These are phyloP conservation scores for Phialophora tarda DNA, from an alignment of 2,329 filamentous ascomycete genomes.

Conservation along the genomic window DNA sequence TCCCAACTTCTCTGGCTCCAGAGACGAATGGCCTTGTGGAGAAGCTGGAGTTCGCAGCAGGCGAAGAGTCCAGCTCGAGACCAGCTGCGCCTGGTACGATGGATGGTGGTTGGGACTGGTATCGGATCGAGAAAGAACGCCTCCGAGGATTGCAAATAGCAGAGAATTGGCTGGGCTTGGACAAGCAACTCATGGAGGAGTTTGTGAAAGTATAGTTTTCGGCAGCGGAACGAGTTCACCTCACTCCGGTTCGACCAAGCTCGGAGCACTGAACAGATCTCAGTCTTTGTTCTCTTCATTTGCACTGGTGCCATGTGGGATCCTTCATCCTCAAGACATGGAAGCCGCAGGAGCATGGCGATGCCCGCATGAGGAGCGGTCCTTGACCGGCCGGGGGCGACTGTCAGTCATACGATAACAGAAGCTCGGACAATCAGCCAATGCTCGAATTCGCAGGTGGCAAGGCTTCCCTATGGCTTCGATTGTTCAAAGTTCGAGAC, in stretches of 20 bases:
- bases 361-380: background rate
- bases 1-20: conserved; percentile 21
- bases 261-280: background rate
- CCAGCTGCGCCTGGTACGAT: conserved; percentile 41
- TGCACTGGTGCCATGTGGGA: background rate
- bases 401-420: background rate
- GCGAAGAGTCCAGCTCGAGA: conserved; percentile 25
- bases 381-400: background rate
- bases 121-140: conserved; percentile 64
- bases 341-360: background rate
- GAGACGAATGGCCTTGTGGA: conserved; percentile 28
- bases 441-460: background rate
- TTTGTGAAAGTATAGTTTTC: conserved; percentile 36
- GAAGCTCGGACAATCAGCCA: background rate
- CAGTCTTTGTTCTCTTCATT: background rate
- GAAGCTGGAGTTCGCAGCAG: conserved; percentile 39
- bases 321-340: background rate
- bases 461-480: background rate
- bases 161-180: conserved; percentile 60
- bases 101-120: conserved; percentile 62
- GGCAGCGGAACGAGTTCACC: background rate
- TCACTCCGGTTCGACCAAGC: background rate
- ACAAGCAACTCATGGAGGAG: conserved; percentile 58
- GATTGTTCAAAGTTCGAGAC: background rate
- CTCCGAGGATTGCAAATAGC: conserved; percentile 61